Evolutionary conservation across 2,329 filamentous ascomycete species (phyloP), one percentile per base, ranked within the genome.

Genomic region (Annulohypoxylon truncatum): DNA sequence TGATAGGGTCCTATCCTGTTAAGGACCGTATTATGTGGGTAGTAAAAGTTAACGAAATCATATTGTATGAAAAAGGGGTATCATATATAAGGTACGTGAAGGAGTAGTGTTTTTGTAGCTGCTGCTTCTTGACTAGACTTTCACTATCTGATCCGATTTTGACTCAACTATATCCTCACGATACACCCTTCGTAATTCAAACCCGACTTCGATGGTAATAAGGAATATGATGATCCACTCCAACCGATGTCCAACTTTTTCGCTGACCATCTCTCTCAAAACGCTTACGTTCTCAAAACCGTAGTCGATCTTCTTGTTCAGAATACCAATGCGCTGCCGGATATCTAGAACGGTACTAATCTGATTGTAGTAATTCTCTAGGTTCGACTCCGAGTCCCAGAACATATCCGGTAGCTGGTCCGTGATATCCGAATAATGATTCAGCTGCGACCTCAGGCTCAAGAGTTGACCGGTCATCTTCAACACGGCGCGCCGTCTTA

Each of bases 271-370:
- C 78, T 97, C 93, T 62, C 96, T 85, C 66, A 98, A 81, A 13
- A 98, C 94, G 55, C 85, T 92, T 5, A 96, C 94, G 77, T 97
- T 97, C 78, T 98, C 95, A 75, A 96, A 92, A 0, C 95, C 96
- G 77, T 99, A 98, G 75, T 97, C 95, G 88, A 99, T 96, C 82
- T 97, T 97, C 81, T 97, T 93, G 78, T 99, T 99, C 72, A 98
- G 81, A 15, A 93, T 90, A 74, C 92, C 92, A 80, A 98, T 98
- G 53, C 96, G 87, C 24, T 96, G 92, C 31, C 92, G 92, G 22
- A 98, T 94, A 78, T 98, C 96, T 33, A 99, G 85, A 0, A 94
- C 93, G 58, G 90, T 89, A 40, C 95, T 94, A 40, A 97, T 93
- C 78, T 96, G 92, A 72, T 97, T 94, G 78, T 98, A 99, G 81